These are phyloP conservation scores for Geum urbanum DNA, from an alignment of 306 rosid genomes.

Conservation along the genomic window DNA sequence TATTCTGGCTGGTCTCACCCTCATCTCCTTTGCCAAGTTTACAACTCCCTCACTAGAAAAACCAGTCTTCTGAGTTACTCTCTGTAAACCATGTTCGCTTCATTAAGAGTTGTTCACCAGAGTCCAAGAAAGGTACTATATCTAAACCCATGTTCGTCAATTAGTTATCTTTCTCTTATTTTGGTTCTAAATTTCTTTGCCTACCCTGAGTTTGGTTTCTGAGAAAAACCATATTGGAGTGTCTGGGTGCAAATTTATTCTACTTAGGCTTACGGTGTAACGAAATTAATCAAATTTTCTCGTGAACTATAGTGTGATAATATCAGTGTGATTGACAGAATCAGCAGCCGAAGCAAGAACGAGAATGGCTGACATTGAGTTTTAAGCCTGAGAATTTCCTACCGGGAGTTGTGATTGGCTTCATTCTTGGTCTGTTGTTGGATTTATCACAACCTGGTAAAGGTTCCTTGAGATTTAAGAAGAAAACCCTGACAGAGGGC, in stretches of 20 bases:
- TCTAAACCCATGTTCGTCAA: background rate
- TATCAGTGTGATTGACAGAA: slow-evolving; percentile 11
- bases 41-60: background rate
- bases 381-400: slow-evolving; percentile 82
- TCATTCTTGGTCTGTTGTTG: slow-evolving; percentile 63
- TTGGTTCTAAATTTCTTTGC: background rate
- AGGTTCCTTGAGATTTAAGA: slow-evolving; percentile 28
- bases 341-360: slow-evolving; percentile 46
- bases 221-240: background rate
- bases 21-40: background rate
- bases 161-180: background rate
- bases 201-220: background rate
- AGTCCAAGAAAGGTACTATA: slow-evolving; percentile 39
- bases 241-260: background rate
- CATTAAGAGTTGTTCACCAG: slow-evolving; percentile 30
- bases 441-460: slow-evolving; percentile 58
- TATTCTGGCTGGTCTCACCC: background rate
- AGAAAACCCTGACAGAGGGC: slow-evolving; percentile 32
- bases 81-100: slow-evolving; percentile 37
- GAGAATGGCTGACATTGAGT: slow-evolving; percentile 59
- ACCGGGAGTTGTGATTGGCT: slow-evolving; percentile 87
- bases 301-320: background rate
- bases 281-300: background rate
- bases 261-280: background rate
- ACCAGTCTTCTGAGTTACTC: background rate